phyloP scores from a whole-genome alignment of 169 alveolate species.

The Plasmodium fragile region DNA sequence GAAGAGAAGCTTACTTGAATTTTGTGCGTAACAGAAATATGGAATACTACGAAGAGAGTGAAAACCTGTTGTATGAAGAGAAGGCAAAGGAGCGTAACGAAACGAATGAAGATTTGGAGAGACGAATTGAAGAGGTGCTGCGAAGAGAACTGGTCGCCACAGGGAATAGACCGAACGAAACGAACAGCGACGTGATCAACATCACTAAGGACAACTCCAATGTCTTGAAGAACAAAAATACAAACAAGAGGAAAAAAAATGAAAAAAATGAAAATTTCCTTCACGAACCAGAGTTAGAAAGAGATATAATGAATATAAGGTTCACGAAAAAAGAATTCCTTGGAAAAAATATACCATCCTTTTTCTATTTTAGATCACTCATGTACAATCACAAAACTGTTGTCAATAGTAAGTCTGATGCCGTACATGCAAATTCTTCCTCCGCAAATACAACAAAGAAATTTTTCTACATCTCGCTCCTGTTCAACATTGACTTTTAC shows the following conservation, averaged over 20 bases:
- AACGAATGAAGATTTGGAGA: background rate
- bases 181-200: background rate
- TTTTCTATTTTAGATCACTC: slow-evolving; percentile 27
- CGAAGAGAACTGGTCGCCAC: background rate
- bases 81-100: background rate
- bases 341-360: slow-evolving; percentile 18
- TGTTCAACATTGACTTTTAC: slow-evolving; percentile 47
- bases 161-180: background rate
- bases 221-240: slow-evolving; percentile 37
- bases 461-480: slow-evolving; percentile 30
- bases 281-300: slow-evolving; percentile 65
- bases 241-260: slow-evolving; percentile 42
- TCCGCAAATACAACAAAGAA: slow-evolving; percentile 9
- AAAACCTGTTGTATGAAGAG: background rate
- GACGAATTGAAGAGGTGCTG: background rate
- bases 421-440: slow-evolving; percentile 1
- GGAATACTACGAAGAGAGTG: slow-evolving; percentile 4
- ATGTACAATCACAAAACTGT: slow-evolving; percentile 10
- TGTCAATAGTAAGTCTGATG: background rate
- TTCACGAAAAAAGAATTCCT: slow-evolving; percentile 31
- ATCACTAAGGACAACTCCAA: background rate
- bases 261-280: slow-evolving; percentile 59
- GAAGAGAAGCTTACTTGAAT: slow-evolving; percentile 15
- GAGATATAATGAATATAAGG: slow-evolving; percentile 56
- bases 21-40: slow-evolving; percentile 30